Percentiles rank a stretch among this genome's conserved stretches.
Evolutionary conservation across 2,329 filamentous ascomycete species (phyloP).

Genomic region (Trichoderma lentiforme): DNA sequence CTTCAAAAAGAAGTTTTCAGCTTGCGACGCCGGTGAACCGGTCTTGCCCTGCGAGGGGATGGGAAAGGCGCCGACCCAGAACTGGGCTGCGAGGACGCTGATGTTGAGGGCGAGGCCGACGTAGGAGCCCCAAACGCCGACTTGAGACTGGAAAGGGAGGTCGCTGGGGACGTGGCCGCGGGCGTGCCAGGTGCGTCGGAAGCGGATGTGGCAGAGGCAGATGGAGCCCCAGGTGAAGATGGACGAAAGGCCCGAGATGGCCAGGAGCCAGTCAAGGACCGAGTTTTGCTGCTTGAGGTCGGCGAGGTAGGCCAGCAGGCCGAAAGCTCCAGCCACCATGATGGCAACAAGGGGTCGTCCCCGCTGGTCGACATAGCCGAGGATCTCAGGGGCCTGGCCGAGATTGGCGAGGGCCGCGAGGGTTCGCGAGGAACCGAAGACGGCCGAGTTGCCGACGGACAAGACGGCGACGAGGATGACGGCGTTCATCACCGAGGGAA

Average conservation of each 20-base stretch:
- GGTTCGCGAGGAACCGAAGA: constrained; percentile 88
- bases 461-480: constrained; percentile 88
- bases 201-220: constrained; percentile 88
- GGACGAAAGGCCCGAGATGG: constrained; percentile 66
- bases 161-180: constrained; percentile 70
- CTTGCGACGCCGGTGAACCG: constrained; percentile 38
- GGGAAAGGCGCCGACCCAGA: constrained; percentile 83
- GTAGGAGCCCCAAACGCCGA: constrained; percentile 77
- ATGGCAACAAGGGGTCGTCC: constrained; percentile 78
- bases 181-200: constrained; percentile 72
- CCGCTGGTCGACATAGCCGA: constrained; percentile 78
- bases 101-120: constrained; percentile 72
- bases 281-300: constrained; percentile 54
- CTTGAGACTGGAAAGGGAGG: constrained; percentile 76
- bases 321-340: constrained; percentile 59
- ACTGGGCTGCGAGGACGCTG: constrained; percentile 75
- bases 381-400: constrained; percentile 70
- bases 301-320: constrained; percentile 73
- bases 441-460: constrained; percentile 85
- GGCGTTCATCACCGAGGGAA: constrained; percentile 87
- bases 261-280: constrained; percentile 73
- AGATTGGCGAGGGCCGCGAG: constrained; percentile 87
- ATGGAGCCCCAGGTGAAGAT: constrained; percentile 82
- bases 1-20: constrained; percentile 68
- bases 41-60: constrained; percentile 51